Evolutionary conservation across 2,329 filamentous ascomycete genomes (phyloP).

Genomic region (Aureobasidium sp.): DNA sequence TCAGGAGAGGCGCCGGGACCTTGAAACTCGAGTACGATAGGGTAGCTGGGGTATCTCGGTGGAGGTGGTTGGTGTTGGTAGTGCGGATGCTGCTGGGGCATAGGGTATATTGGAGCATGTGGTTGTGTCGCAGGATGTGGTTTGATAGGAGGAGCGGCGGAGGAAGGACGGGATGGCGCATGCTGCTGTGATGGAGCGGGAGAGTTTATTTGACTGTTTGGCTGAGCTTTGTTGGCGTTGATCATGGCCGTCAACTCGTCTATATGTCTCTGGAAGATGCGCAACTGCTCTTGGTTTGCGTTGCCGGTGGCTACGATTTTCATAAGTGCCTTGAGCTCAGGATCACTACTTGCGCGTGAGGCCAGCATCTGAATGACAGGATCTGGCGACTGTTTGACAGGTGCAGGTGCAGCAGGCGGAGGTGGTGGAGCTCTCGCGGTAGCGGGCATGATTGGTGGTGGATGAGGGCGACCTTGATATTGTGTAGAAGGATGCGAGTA

Average conservation of each 20-base stretch:
- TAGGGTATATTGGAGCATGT: not conserved
- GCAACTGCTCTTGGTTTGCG: slow-evolving; percentile 63
- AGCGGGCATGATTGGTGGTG: slow-evolving; percentile 24
- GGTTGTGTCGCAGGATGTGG: slow-evolving; percentile 4
- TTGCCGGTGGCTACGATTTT: slow-evolving; percentile 72
- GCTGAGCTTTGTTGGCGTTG: slow-evolving; percentile 32
- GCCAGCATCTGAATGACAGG: slow-evolving; percentile 76
- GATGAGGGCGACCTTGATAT: slow-evolving; percentile 9
- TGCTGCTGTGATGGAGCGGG: slow-evolving; percentile 2
- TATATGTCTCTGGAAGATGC: slow-evolving; percentile 72
- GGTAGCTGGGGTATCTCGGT: slow-evolving; percentile 49
- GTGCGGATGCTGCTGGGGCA: slow-evolving; percentile 1
- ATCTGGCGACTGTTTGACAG: slow-evolving; percentile 42
- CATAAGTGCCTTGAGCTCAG: slow-evolving; percentile 70
- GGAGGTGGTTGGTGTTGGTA: slow-evolving; percentile 30
- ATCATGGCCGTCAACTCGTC: slow-evolving; percentile 62
- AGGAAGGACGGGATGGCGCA: slow-evolving; percentile 1
- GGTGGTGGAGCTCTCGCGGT: slow-evolving; percentile 19
- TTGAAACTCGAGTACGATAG: slow-evolving; percentile 61
- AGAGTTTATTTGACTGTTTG: slow-evolving; percentile 18
- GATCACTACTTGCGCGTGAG: slow-evolving; percentile 65
- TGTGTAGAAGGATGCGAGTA: slow-evolving; percentile 2
- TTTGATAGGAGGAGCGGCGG: slow-evolving; percentile 3
- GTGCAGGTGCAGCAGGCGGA: slow-evolving; percentile 18
- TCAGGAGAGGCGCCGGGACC: slow-evolving; percentile 56